These are phyloP conservation scores for Lentinula guzmanii DNA, from an alignment of 768 basidiomycete genomes.

Conservation along the genomic window DNA sequence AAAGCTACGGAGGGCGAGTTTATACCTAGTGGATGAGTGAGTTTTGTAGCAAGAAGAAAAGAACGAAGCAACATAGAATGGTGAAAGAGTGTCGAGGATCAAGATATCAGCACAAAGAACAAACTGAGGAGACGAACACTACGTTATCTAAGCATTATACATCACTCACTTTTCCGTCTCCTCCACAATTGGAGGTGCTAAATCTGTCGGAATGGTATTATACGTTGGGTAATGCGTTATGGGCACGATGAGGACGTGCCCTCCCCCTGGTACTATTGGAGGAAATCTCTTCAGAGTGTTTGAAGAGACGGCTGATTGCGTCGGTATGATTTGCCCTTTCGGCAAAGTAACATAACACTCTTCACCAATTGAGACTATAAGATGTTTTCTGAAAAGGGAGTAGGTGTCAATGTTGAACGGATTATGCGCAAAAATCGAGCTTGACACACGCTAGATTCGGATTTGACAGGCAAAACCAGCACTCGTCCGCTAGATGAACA, in stretches of 20 bases:
- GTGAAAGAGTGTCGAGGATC: neutral
- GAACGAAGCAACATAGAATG: neutral
- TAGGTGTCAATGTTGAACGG: slow-evolving; percentile 6
- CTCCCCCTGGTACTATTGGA: slow-evolving; percentile 80
- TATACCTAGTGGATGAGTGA: slow-evolving; percentile 50
- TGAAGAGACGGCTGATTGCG: slow-evolving; percentile 44
- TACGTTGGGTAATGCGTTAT: slow-evolving; percentile 93
- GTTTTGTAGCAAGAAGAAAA: neutral
- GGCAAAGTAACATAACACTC: slow-evolving; percentile 97
- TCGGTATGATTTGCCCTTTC: slow-evolving; percentile 91
- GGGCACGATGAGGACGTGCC: slow-evolving; percentile 90
- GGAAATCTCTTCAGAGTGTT: slow-evolving; percentile 31
- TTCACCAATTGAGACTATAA: slow-evolving; percentile 88
- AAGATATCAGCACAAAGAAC: too few species aligned
- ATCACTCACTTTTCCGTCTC: slow-evolving; percentile 71
- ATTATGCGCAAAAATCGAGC: neutral
- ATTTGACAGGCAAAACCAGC: slow-evolving; percentile 98
- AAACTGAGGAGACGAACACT: too few species aligned
- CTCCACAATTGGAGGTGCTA: slow-evolving; percentile 65
- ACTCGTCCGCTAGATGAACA: slow-evolving; percentile 66
- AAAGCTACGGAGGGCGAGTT: slow-evolving; percentile 63
- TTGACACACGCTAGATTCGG: slow-evolving; percentile 72
- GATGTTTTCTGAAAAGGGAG: slow-evolving; percentile 64
- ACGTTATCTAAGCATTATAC: neutral
- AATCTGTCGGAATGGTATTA: slow-evolving; percentile 72